Percentiles rank a stretch among this genome's conserved stretches.
These are phyloP conservation scores for Chimonanthus praecox DNA, from an alignment of 164 flowering plant species.

Conservation along the genomic window DNA sequence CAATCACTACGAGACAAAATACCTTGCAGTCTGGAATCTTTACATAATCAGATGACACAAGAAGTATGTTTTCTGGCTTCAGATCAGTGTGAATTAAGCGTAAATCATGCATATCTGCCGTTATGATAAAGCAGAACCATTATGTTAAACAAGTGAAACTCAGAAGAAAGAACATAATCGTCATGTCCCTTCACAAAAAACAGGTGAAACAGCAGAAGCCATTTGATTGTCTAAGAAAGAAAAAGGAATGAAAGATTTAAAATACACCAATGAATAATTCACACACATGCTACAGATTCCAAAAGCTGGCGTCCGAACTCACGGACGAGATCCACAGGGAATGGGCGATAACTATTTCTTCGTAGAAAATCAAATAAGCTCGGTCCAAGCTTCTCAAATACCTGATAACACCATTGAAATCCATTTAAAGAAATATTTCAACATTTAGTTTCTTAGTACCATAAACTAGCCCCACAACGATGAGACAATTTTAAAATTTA, in stretches of 20 bases:
- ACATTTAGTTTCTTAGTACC: constrained; percentile 29
- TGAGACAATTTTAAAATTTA: neutral
- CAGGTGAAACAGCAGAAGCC: constrained; percentile 14
- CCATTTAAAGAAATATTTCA: constrained; percentile 48
- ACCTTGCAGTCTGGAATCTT: constrained; percentile 66
- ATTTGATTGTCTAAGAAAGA: neutral
- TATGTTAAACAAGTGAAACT: constrained; percentile 7
- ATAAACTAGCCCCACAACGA: constrained; percentile 8
- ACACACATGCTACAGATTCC: constrained; percentile 99
- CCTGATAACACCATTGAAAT: constrained; percentile 73
- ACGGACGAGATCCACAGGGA: constrained; percentile 91
- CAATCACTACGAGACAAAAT: constrained; percentile 22
- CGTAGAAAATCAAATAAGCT: constrained; percentile 91
- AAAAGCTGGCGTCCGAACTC: constrained; percentile 94
- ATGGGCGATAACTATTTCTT: constrained; percentile 76
- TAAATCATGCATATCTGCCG: constrained; percentile 84
- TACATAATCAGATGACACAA: constrained; percentile 67
- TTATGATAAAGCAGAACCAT: constrained; percentile 22
- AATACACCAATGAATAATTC: constrained; percentile 33
- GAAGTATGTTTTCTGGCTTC: constrained; percentile 94
- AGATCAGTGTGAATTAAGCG: constrained; percentile 81
- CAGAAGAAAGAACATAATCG: neutral
- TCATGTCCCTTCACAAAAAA: constrained; percentile 22
- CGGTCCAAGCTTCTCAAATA: constrained; percentile 99
- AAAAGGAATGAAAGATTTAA: constrained; percentile 10